phyloP scores from a whole-genome alignment of 352 stramenopile genomes.

The Phytopythium boreale region DNA sequence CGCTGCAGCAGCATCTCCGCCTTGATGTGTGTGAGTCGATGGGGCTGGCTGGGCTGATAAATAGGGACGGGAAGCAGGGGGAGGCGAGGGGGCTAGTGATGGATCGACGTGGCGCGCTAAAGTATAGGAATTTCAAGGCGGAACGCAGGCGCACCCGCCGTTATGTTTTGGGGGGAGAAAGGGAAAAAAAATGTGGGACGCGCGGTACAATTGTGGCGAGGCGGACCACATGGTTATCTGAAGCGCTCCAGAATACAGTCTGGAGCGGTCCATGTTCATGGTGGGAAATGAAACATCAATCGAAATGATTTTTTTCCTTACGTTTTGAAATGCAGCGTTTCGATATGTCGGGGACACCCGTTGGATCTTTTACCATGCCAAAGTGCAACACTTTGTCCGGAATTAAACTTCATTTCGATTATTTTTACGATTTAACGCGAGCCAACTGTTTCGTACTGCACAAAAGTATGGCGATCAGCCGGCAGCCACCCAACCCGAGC shows the following conservation, averaged over 20 bases:
- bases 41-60: not conserved
- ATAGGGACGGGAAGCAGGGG: not conserved
- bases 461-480: not conserved
- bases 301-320: too few relatives aligned
- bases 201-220: not conserved
- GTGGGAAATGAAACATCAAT: too few relatives aligned
- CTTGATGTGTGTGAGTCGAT: not conserved
- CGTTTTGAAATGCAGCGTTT: too few relatives aligned
- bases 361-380: not conserved
- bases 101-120: not conserved
- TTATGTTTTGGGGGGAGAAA: not conserved
- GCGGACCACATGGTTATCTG: not conserved
- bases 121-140: not conserved
- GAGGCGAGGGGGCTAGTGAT: not conserved
- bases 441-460: not conserved
- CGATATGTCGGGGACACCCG: too few relatives aligned
- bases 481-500: not conserved
- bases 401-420: not conserved
- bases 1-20: conserved; percentile 65
- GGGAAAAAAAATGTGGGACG: not conserved
- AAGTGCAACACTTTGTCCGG: not conserved
- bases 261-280: not conserved
- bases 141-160: too few relatives aligned
- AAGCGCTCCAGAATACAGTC: not conserved
- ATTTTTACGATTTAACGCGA: not conserved